A percentile compares a stretch with the other conserved stretches of the same genome.
Conservation (phyloP, 345 rosid genomes). For the Balakata baccata region DNA sequence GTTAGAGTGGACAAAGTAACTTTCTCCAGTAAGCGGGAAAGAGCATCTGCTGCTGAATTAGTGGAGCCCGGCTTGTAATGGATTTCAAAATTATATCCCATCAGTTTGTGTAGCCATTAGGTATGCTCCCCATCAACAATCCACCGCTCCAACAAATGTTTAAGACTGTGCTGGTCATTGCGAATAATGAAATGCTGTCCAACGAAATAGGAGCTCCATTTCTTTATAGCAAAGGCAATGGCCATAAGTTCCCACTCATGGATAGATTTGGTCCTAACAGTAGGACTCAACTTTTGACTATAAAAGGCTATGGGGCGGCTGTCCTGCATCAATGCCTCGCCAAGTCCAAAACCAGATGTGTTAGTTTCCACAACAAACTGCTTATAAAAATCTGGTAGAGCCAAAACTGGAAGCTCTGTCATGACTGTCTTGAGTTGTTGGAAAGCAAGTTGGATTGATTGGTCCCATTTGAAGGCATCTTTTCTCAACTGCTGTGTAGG, state of each 20-base stretch:
- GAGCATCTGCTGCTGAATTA: not conserved
- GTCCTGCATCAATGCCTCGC: not conserved
- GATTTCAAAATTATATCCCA: not conserved
- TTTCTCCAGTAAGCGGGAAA: not conserved
- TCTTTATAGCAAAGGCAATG: not conserved
- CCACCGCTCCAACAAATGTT: not conserved
- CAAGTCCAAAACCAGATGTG: not conserved
- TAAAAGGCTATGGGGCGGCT: not conserved
- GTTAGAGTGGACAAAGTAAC: too few relatives aligned
- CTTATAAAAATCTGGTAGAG: not conserved
- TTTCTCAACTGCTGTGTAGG: not conserved
- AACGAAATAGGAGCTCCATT: too few relatives aligned
- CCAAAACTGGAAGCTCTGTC: not conserved
- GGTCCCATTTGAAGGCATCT: not conserved
- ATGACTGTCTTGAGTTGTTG: not conserved
- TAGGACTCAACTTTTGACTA: not conserved
- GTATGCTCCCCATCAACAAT: not conserved
- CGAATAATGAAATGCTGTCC: not conserved
- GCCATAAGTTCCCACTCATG: not conserved
- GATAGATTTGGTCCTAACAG: not conserved
- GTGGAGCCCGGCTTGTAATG: not conserved
- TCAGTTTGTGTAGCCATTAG: not conserved
- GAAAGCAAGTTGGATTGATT: not conserved
- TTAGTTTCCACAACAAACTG: not conserved
- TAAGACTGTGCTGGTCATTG: not conserved